Evolutionary conservation across 2,329 filamentous ascomycete genomes (phyloP), one percentile per base, ranked within the genome.

Genomic region (Pestalotiopsis fici): DNA sequence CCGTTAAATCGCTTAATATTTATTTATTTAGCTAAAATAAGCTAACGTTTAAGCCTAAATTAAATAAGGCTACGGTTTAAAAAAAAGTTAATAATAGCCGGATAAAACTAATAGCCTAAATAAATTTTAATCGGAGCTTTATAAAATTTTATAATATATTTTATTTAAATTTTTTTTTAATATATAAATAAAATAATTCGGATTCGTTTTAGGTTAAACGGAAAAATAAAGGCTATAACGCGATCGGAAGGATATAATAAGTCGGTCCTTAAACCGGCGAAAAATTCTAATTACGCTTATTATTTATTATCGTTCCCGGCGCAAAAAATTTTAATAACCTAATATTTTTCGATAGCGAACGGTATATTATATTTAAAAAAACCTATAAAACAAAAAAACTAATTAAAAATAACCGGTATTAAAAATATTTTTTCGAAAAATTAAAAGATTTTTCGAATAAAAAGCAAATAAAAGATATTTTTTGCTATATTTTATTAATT

Each of bases 61-160:
- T 60, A 61, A n/a, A n/a, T n/a, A n/a, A n/a, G n/a, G n/a, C n/a
- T n/a, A n/a, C n/a, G n/a, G n/a, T n/a, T 47, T 47, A 18, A 65
- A 66, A 66, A 5, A 39, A 39, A 57, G 55, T 59, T 39, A 61
- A n/a, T n/a, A 61, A 59, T 56, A 67, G 57, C 37, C 50, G 47
- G 47, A 67, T n/a, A n/a, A n/a, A n/a, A n/a, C n/a, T n/a, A n/a
- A n/a, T n/a, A n/a, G n/a, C n/a, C n/a, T n/a, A n/a, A n/a, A 65
- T 27, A 60, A 59, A 59, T 31, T 67, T 67, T 63, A 67, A 35
- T 28, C n/a, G 37, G 35, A 57, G 12, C 4, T 56, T 57, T 65
- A 37, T 61, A 61, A 6, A 18, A 59, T 57, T 65, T 57, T n/a
- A 55, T 64, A 50, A 64, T 9, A 28, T n/a, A n/a, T n/a, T n/a